phyloP scores from a whole-genome alignment of 2,329 filamentous ascomycete genomes.

The Cephalotrichum gorgonifer region DNA sequence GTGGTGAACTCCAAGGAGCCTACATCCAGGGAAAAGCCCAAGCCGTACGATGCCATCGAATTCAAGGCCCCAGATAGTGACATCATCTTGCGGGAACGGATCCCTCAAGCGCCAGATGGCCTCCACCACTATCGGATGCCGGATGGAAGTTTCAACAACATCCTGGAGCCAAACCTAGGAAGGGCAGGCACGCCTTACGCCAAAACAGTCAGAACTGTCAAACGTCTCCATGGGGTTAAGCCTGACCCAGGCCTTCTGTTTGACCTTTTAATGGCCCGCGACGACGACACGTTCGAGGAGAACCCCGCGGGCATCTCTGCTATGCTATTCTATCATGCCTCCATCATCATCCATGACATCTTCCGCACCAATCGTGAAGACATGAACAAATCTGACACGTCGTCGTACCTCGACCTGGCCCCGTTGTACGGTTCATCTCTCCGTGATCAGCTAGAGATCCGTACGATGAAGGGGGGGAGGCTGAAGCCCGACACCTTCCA shows the following conservation, averaged over 20 bases:
- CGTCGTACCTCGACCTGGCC: conserved; percentile 64
- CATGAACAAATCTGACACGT: conserved; percentile 54
- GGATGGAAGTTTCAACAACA: conserved; percentile 40
- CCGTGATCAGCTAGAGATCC: conserved; percentile 50
- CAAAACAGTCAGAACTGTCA: conserved; percentile 49
- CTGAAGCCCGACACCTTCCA: conserved; percentile 63
- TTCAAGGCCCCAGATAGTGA: conserved; percentile 27
- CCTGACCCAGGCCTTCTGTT: conserved; percentile 59
- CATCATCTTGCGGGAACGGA: conserved; percentile 22
- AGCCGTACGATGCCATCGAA: conserved; percentile 23
- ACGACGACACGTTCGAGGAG: conserved; percentile 36
- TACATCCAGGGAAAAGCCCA: conserved; percentile 21
- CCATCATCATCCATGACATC: conserved; percentile 39
- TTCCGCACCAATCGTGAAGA: conserved; percentile 42
- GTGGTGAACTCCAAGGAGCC: conserved; percentile 18
- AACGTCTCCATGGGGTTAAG: conserved; percentile 45
- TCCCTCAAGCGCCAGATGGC: conserved; percentile 24
- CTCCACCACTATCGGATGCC: conserved; percentile 22
- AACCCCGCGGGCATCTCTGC: conserved; percentile 66
- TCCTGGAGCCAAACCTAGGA: conserved; percentile 52
- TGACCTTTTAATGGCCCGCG: conserved; percentile 54
- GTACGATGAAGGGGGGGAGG: conserved; percentile 55
- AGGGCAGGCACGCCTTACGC: conserved; percentile 59
- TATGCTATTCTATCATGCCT: conserved; percentile 65
- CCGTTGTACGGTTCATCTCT: conserved; percentile 62